phyloP scores from a whole-genome alignment of 2,329 filamentous ascomycete species.

The Aureobasidium subglaciale region DNA sequence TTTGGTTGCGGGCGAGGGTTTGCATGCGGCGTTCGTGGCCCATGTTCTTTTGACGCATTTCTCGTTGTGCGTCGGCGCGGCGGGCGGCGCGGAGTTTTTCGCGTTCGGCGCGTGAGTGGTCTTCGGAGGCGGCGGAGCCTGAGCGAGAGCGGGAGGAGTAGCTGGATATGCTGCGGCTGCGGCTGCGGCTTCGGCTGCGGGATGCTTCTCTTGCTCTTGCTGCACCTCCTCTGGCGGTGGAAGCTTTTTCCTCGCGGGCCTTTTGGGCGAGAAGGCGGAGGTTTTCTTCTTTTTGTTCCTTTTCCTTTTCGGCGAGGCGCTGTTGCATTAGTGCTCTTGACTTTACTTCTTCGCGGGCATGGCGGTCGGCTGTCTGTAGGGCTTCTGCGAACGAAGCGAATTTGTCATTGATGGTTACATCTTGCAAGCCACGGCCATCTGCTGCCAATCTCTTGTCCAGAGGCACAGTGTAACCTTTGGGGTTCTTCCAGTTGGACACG shows the following conservation, averaged over 20 bases:
- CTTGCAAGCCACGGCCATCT: constrained; percentile 83
- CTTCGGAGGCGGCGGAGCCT: constrained; percentile 30
- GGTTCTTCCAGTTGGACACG: constrained; percentile 98
- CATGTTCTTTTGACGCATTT: constrained; percentile 91
- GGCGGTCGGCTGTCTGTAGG: constrained; percentile 85
- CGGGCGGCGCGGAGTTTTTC: constrained; percentile 71
- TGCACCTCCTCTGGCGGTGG: neutral
- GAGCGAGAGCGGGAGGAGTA: constrained; percentile 24
- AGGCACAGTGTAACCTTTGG: constrained; percentile 94
- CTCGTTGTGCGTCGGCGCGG: constrained; percentile 75
- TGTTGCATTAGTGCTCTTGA: constrained; percentile 93
- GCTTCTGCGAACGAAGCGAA: constrained; percentile 95
- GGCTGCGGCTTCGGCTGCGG: no score
- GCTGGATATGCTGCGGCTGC: no score
- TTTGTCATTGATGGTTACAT: constrained; percentile 96
- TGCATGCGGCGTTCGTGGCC: constrained; percentile 86
- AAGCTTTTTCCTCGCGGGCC: constrained; percentile 66
- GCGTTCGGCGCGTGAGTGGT: constrained; percentile 52
- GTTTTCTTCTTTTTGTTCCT: constrained; percentile 86
- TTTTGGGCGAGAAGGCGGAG: constrained; percentile 82
- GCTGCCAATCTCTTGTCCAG: constrained; percentile 92
- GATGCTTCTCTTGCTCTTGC: constrained; percentile 20
- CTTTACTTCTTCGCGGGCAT: constrained; percentile 91
- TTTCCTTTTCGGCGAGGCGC: constrained; percentile 91
- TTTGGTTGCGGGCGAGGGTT: constrained; percentile 89